phyloP scores from a whole-genome alignment of 2,329 filamentous ascomycete species.

The Septoria petroselini region DNA sequence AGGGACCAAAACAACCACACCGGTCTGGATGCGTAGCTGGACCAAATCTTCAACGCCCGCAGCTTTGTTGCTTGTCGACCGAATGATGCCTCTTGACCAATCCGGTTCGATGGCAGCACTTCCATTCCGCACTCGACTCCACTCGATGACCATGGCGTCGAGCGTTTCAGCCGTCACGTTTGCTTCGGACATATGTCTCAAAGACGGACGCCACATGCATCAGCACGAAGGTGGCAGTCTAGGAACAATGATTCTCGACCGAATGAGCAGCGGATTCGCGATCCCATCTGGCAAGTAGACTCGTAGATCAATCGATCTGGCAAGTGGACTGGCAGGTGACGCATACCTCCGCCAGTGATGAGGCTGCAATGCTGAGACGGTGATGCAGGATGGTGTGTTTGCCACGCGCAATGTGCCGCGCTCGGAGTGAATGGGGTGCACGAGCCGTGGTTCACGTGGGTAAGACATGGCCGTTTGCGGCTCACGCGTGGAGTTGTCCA shows the following conservation, averaged over 20 bases:
- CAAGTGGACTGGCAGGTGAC: no score
- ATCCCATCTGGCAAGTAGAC: slow-evolving; percentile 5
- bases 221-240: slow-evolving; percentile 4
- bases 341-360: slow-evolving; percentile 4
- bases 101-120: slow-evolving; percentile 1
- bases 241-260: slow-evolving; percentile 11
- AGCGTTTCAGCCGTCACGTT: slow-evolving; percentile 4
- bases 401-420: slow-evolving; percentile 2
- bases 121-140: background rate
- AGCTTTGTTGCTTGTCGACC: slow-evolving; percentile 11
- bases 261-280: slow-evolving; percentile 1
- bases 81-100: slow-evolving; percentile 7
- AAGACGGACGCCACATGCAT: slow-evolving; percentile 9
- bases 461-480: slow-evolving; percentile 13
- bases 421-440: slow-evolving; percentile 8
- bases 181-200: slow-evolving; percentile 4
- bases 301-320: no score
- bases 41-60: background rate
- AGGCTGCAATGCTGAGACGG: slow-evolving; percentile 3
- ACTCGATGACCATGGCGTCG: slow-evolving; percentile 2
- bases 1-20: slow-evolving; percentile 3
- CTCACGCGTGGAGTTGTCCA: slow-evolving; percentile 6
- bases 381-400: background rate
- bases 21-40: slow-evolving; percentile 4
- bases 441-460: slow-evolving; percentile 8